Evolutionary conservation across 2,329 filamentous ascomycete genomes (phyloP).

Genomic region (Aureobasidium sp.): DNA sequence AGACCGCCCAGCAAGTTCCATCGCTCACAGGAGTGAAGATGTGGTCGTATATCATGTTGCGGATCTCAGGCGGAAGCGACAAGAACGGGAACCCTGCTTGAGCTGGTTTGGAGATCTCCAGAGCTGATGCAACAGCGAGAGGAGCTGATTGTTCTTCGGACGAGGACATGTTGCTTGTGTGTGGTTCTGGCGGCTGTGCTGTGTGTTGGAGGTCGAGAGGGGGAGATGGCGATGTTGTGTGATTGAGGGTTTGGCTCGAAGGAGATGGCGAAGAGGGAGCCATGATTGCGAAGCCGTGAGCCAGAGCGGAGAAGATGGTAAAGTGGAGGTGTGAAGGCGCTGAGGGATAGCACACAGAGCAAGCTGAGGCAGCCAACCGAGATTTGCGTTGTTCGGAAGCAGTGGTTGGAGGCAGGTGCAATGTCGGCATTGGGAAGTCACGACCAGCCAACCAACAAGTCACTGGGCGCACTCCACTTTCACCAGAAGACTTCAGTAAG

Average conservation of each 20-base stretch:
- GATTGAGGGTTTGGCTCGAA: background rate
- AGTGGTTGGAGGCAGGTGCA: background rate
- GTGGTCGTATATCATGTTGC: background rate
- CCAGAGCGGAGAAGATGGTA: background rate
- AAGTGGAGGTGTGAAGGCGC: background rate
- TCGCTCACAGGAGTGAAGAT: background rate
- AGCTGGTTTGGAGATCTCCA: background rate
- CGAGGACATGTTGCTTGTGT: background rate
- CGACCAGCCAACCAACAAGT: background rate
- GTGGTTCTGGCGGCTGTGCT: background rate
- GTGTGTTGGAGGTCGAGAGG: background rate
- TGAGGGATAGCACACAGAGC: background rate
- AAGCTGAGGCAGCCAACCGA: background rate
- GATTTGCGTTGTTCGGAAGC: background rate
- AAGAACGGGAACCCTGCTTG: background rate
- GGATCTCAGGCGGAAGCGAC: background rate
- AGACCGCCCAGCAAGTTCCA: background rate
- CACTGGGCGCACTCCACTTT: background rate
- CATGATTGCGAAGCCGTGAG: background rate
- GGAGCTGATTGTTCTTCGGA: background rate
- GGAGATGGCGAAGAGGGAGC: background rate
- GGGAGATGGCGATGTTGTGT: background rate
- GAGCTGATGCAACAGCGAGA: background rate
- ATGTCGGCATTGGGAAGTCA: background rate
- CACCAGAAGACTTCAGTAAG: background rate